phyloP scores from a whole-genome alignment of 257 asterid species.

The Penstemon eatonii region DNA sequence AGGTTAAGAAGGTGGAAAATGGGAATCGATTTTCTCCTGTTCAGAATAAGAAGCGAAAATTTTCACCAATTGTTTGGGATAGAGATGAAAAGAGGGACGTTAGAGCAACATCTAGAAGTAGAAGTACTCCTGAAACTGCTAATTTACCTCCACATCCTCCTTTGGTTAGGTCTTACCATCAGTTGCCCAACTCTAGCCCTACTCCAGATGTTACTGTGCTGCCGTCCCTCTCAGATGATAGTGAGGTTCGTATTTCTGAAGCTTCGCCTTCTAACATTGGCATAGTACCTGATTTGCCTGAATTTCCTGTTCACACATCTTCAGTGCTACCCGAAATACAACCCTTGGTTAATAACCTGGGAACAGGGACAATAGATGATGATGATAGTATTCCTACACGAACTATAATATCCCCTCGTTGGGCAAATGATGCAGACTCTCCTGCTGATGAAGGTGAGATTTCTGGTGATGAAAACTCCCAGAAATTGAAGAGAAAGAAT shows the following conservation, averaged over 20 bases:
- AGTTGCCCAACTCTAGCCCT: slow-evolving; percentile 30
- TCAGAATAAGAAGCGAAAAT: slow-evolving; percentile 62
- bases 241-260: slow-evolving; percentile 32
- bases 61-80: slow-evolving; percentile 89
- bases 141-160: slow-evolving; percentile 41
- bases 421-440: slow-evolving; percentile 75
- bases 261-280: slow-evolving; percentile 34
- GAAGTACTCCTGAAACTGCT: slow-evolving; percentile 30
- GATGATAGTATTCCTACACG: slow-evolving; percentile 48
- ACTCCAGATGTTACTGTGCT: slow-evolving; percentile 27
- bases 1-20: slow-evolving; percentile 39
- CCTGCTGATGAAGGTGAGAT: slow-evolving; percentile 80
- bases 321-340: slow-evolving; percentile 35
- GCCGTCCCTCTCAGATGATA: slow-evolving; percentile 29
- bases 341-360: slow-evolving; percentile 26
- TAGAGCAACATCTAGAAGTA: slow-evolving; percentile 35
- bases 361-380: slow-evolving; percentile 37
- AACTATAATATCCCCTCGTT: slow-evolving; percentile 69
- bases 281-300: slow-evolving; percentile 29
- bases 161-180: slow-evolving; percentile 29
- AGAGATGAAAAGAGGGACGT: slow-evolving; percentile 55
- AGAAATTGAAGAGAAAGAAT: slow-evolving; percentile 38
- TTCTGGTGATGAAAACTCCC: slow-evolving; percentile 50
- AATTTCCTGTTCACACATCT: slow-evolving; percentile 38
- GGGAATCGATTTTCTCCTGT: slow-evolving; percentile 37